phyloP scores from a whole-genome alignment of 106 monocot species.

The Apostasia shenzhenica region DNA sequence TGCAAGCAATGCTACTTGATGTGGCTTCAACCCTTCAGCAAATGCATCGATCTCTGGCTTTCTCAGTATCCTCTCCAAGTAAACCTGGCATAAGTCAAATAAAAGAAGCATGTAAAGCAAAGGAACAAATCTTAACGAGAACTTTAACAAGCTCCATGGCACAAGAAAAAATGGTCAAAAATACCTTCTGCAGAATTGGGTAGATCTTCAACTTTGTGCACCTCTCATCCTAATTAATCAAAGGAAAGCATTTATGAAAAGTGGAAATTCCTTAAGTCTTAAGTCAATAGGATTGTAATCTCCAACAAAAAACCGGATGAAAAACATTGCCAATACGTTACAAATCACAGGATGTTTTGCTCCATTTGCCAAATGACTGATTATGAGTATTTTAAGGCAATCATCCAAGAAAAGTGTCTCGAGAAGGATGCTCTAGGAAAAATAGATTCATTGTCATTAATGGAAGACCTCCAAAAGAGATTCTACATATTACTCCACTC shows the following conservation, averaged over 20 bases:
- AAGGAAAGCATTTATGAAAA: background rate
- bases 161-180: background rate
- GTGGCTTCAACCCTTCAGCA: constrained; percentile 87
- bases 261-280: too few species aligned
- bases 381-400: too few species aligned
- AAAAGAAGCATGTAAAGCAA: background rate
- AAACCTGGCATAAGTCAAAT: constrained; percentile 40
- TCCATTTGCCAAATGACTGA: too few species aligned
- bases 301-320: too few species aligned
- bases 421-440: too few species aligned
- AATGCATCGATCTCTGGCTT: constrained; percentile 99
- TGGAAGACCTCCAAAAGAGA: too few species aligned
- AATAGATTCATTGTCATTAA: too few species aligned
- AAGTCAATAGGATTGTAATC: too few species aligned
- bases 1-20: constrained; percentile 47
- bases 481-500: too few species aligned
- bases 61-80: constrained; percentile 91
- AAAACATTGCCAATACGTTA: too few species aligned
- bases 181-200: constrained; percentile 94
- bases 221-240: constrained; percentile 74
- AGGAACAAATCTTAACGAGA: background rate
- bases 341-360: too few species aligned
- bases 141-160: background rate
- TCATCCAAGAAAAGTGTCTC: too few species aligned
- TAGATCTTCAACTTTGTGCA: constrained; percentile 98